Evolutionary conservation across 2,329 filamentous ascomycete genomes (phyloP).

Genomic region (Leptoxyphium fumago): DNA sequence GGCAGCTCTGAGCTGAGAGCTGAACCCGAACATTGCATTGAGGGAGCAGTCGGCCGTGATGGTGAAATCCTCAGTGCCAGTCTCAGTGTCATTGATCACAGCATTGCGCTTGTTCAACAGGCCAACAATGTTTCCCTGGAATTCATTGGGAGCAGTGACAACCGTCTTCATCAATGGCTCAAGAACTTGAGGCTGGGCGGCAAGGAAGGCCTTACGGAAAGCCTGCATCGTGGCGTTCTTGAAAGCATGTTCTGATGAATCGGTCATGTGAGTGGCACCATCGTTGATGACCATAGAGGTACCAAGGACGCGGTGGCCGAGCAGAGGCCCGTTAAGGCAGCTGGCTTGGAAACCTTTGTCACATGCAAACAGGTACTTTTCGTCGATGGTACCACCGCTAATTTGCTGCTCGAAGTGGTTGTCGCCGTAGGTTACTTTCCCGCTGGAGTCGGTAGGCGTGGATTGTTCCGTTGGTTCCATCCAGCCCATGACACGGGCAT

Average conservation of each 20-base stretch:
- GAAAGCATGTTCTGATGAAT: constrained; percentile 95
- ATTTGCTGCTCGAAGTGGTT: constrained; percentile 83
- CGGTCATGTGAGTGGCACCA: constrained; percentile 91
- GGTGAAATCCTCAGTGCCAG: constrained; percentile 85
- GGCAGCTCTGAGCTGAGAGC: constrained; percentile 73
- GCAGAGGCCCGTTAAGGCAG: constrained; percentile 73
- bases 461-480: constrained; percentile 65
- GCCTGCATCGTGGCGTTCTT: constrained; percentile 88
- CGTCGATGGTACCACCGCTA: constrained; percentile 76
- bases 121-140: constrained; percentile 90
- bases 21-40: constrained; percentile 98
- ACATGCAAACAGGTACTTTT: constrained; percentile 91
- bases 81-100: constrained; percentile 88
- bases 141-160: constrained; percentile 89
- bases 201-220: constrained; percentile 83
- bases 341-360: constrained; percentile 82
- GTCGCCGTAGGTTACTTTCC: constrained; percentile 35
- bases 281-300: constrained; percentile 87
- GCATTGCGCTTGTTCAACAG: constrained; percentile 94
- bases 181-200: constrained; percentile 68
- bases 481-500: constrained; percentile 78
- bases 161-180: constrained; percentile 98
- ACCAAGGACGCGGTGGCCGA: constrained; percentile 87
- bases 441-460: neutral
- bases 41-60: constrained; percentile 82